Percentiles rank a stretch among this genome's conserved stretches.
These are phyloP conservation scores for Aspergillus haitiensis DNA, from an alignment of 495 filamentous ascomycete genomes.

Conservation along the genomic window DNA sequence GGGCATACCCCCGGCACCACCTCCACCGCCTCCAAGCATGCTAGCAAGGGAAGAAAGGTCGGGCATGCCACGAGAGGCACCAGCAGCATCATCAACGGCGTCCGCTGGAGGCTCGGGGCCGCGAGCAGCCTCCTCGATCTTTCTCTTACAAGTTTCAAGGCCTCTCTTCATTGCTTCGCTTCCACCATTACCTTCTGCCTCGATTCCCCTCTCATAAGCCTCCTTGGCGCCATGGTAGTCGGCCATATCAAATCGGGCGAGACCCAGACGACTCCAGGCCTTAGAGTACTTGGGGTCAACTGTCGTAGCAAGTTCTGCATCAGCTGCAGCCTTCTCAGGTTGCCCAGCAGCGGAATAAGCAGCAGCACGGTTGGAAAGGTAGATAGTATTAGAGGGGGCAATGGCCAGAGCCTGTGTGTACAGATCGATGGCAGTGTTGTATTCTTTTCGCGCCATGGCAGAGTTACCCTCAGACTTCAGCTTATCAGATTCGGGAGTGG, in stretches of 20 bases:
- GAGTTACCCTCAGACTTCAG: constrained; percentile 91
- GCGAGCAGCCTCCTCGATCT: constrained; percentile 68
- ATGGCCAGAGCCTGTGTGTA: constrained; percentile 84
- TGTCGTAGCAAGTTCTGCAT: constrained; percentile 84
- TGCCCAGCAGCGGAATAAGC: constrained; percentile 79
- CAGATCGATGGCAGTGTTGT: constrained; percentile 71
- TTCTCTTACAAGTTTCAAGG: constrained; percentile 82
- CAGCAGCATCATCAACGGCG: constrained; percentile 47
- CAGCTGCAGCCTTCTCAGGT: constrained; percentile 75
- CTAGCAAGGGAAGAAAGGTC: constrained; percentile 71
- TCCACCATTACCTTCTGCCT: constrained; percentile 89
- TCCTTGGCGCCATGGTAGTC: constrained; percentile 91
- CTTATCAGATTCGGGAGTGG: constrained; percentile 70
- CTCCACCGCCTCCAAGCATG: constrained; percentile 64
- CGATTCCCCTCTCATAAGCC: constrained; percentile 90
- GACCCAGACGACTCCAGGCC: constrained; percentile 88
- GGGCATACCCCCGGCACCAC: constrained; percentile 80
- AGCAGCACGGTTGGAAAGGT: constrained; percentile 95
- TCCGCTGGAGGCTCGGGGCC: constrained; percentile 52
- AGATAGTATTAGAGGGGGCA: constrained; percentile 86
- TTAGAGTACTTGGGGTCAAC: constrained; percentile 93
- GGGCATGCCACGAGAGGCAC: constrained; percentile 66
- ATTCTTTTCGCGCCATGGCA: constrained; percentile 91
- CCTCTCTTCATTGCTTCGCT: constrained; percentile 84
- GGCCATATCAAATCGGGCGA: constrained; percentile 85